Evolutionary conservation across 495 filamentous ascomycete species (phyloP).

Genomic region (Aspergillus conjunctus): DNA sequence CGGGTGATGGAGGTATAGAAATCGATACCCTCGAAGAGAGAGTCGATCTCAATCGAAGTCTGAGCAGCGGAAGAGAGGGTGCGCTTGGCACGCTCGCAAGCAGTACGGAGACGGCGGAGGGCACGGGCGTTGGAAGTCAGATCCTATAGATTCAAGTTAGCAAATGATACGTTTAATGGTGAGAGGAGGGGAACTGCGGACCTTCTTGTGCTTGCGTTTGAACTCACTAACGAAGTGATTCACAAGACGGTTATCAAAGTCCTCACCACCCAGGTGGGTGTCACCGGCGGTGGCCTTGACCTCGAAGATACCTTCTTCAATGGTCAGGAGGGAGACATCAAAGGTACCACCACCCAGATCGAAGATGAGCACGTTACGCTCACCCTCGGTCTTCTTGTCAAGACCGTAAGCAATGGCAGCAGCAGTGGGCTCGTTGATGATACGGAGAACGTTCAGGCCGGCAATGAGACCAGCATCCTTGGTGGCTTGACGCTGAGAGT

Average conservation of each 20-base stretch:
- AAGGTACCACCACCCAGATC: slow-evolving; percentile 99
- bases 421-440: slow-evolving; percentile 99
- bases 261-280: slow-evolving; percentile 98
- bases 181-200: not conserved
- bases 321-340: slow-evolving; percentile 98
- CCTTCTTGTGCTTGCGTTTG: slow-evolving; percentile 79
- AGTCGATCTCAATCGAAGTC: slow-evolving; percentile 98
- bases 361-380: slow-evolving; percentile 99
- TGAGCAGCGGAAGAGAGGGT: slow-evolving; percentile 95
- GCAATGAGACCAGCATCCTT: slow-evolving; percentile 98
- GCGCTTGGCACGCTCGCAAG: slow-evolving; percentile 99
- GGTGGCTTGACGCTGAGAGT: slow-evolving; percentile 98
- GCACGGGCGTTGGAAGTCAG: slow-evolving; percentile 90
- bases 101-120: slow-evolving; percentile 94
- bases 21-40: slow-evolving; percentile 95
- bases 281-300: slow-evolving; percentile 99
- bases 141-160: slow-evolving; percentile 41
- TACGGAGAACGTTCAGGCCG: slow-evolving; percentile 97
- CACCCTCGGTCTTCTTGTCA: slow-evolving; percentile 94
- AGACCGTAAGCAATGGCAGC: slow-evolving; percentile 93
- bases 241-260: slow-evolving; percentile 97
- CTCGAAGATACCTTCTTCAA: slow-evolving; percentile 99
- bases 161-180: not conserved
- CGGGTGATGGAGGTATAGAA: slow-evolving; percentile 99
- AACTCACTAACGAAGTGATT: slow-evolving; percentile 97